These are phyloP conservation scores for Phytophthora boehmeriae DNA, from an alignment of 352 stramenopile species.

Conservation along the genomic window DNA sequence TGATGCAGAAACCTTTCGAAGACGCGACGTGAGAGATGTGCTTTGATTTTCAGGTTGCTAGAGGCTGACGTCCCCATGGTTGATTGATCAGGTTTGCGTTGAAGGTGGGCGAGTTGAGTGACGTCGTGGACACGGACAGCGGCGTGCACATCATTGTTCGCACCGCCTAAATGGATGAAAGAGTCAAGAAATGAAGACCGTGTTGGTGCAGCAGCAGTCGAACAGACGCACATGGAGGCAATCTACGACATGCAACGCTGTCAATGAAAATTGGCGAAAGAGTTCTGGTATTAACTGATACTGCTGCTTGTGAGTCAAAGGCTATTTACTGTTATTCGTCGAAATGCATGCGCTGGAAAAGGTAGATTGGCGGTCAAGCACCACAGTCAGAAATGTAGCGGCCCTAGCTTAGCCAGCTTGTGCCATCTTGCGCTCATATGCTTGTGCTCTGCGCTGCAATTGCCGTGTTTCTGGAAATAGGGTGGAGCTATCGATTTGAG, in stretches of 20 bases:
- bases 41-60: no score
- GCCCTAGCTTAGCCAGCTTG: slow-evolving; percentile 9
- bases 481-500: slow-evolving; percentile 9
- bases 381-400: no score
- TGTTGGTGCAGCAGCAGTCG: slow-evolving; percentile 9
- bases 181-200: not conserved
- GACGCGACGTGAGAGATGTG: slow-evolving; percentile 64
- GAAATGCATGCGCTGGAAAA: no score
- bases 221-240: not conserved
- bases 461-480: slow-evolving; percentile 16
- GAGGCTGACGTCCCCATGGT: not conserved
- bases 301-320: no score
- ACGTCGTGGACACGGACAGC: slow-evolving; percentile 95
- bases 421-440: slow-evolving; percentile 18
- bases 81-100: slow-evolving; percentile 79
- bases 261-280: slow-evolving; percentile 9
- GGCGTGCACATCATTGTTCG: slow-evolving; percentile 97
- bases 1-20: slow-evolving; percentile 94
- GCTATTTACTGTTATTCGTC: no score
- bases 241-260: slow-evolving; percentile 16
- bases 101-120: slow-evolving; percentile 92
- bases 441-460: not conserved
- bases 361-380: no score
- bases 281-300: no score
- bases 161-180: slow-evolving; percentile 58